Base-by-base conservation (phyloP, 805 yeast species). In the Wickerhamiella brachini region DNA sequence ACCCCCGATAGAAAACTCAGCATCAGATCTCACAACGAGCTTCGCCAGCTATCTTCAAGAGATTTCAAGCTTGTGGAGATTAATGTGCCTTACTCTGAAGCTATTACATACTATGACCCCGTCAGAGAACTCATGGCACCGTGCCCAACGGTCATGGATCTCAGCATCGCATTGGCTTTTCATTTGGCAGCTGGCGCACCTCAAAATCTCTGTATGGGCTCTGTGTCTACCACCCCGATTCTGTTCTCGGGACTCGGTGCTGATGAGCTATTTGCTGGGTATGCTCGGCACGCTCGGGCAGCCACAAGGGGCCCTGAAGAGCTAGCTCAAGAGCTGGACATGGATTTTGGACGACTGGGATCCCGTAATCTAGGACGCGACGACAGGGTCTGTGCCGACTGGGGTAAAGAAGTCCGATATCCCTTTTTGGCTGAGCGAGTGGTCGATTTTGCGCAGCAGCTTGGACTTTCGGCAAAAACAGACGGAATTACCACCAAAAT, bases 181-280 rank as follows among this genome's bases (percentile, higher is more conserved):
- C 88, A 81, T 63, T 93, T 88, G 68, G 97, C 97, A 0, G 76
- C 95, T 1, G 34, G 34, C 3, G 34, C 34, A 9, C 34, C 34
- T 29, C 15, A 12, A 29, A 7, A 29, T 12, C 34, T 29, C 34
- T 24, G 26, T 8, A 71, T 77, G 54, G 85, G 84, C 8, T 48
- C 55, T 8, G 79, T 83, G 0, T 76, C 88, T 18, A 63, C 66
- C 8, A 76, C 87, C 8, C 76, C 79, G 56, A 95, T 93, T 0
- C 65, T 93, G 8, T 70, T 93, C 37, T 85, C 95, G 50, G 99
- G 99, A 0, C 71, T 93, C 12, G 99, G 99, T 1, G 98, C 98
- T 0, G 99, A 93, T 68, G 99, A 93, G 65, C 68, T 93, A 18
- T 89, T 85, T 70, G 99, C 95, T 0, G 99, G 99, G 0, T 93